phyloP scores from a whole-genome alignment of 129 eudicot species.

The Oenanthe sinensis region DNA sequence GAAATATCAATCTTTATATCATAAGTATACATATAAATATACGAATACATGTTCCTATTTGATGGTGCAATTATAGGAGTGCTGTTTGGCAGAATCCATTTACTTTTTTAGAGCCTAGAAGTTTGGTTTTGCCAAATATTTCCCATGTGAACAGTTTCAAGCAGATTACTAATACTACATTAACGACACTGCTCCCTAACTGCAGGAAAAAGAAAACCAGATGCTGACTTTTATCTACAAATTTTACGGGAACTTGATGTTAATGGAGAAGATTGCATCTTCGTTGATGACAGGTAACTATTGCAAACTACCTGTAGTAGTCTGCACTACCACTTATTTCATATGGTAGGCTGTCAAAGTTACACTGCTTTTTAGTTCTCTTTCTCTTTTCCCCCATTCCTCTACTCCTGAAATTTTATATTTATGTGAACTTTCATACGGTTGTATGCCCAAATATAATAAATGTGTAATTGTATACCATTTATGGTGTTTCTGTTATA shows the following conservation, averaged over 20 bases:
- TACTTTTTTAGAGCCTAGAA: background rate
- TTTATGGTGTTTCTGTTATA: background rate
- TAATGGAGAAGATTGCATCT: conserved; percentile 61
- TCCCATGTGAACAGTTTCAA: background rate
- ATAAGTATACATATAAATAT: background rate
- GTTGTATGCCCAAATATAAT: background rate
- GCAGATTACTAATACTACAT: background rate
- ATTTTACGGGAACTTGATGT: conserved; percentile 47
- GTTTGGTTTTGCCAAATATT: background rate
- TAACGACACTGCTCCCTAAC: conserved; percentile 1
- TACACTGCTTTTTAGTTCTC: background rate
- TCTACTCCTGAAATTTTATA: background rate
- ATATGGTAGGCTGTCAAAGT: background rate
- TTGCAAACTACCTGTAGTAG: background rate
- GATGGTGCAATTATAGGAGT: background rate
- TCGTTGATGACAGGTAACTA: conserved; percentile 81
- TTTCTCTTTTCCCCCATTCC: background rate
- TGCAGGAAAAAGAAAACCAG: conserved; percentile 91
- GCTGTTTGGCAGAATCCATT: background rate
- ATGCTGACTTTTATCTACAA: conserved; percentile 60
- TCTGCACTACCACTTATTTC: conserved; percentile 1
- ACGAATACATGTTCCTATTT: background rate
- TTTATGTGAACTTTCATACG: background rate
- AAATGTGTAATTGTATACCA: background rate
- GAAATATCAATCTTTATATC: background rate